Evolutionary conservation across 108 stramenopile genomes (phyloP).

Genomic region (Cyclotella baltica): DNA sequence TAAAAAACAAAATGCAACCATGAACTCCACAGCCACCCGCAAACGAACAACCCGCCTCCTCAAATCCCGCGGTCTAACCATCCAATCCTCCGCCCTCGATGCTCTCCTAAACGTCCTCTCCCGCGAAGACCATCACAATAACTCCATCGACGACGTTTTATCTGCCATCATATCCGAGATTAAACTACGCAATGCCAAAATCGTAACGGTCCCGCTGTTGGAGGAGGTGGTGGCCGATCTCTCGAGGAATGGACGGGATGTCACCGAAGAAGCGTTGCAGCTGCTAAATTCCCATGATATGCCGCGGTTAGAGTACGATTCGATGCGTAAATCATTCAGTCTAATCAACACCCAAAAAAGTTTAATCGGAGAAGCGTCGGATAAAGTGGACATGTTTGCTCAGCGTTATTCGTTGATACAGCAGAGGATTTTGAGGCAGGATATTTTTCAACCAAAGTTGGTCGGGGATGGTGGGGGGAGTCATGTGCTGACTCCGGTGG

Average conservation of each 20-base stretch:
- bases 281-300: slow-evolving; percentile 21
- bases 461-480: slow-evolving; percentile 32
- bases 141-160: slow-evolving; percentile 27
- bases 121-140: slow-evolving; percentile 45
- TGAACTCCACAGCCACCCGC: slow-evolving; percentile 27
- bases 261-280: slow-evolving; percentile 41
- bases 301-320: slow-evolving; percentile 26
- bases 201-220: slow-evolving; percentile 55
- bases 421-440: slow-evolving; percentile 77
- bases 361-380: slow-evolving; percentile 30
- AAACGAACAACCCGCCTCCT: slow-evolving; percentile 59
- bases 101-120: slow-evolving; percentile 55
- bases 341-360: slow-evolving; percentile 12
- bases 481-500: slow-evolving; percentile 59
- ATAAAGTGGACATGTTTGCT: slow-evolving; percentile 68
- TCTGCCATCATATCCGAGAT: slow-evolving; percentile 51
- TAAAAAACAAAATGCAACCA: too few species aligned
- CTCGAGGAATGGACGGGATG: slow-evolving; percentile 36
- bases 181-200: slow-evolving; percentile 44
- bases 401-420: slow-evolving; percentile 79
- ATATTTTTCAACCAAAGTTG: slow-evolving; percentile 69
- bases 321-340: slow-evolving; percentile 34
- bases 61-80: slow-evolving; percentile 60
- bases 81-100: slow-evolving; percentile 59
- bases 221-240: slow-evolving; percentile 58